A percentile compares a stretch with the other conserved stretches of the same genome.
Conservation (phyloP, 1,284 basidiomycete genomes). For the Phylloporus sp. region DNA sequence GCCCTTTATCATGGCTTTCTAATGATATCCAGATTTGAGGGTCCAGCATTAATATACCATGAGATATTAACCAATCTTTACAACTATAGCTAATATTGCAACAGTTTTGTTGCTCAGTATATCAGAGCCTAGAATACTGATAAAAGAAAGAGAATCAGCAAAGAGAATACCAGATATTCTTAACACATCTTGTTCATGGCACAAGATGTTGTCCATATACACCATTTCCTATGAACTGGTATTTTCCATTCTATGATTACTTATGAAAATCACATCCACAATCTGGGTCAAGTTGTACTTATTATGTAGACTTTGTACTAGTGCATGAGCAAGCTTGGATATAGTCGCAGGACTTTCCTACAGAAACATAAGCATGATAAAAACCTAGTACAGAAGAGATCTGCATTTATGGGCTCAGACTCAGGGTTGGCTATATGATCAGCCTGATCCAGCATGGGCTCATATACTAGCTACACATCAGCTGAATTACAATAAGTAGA, state of each 20-base stretch:
- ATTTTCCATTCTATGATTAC: slow-evolving; percentile 91
- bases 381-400: slow-evolving; percentile 20
- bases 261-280: slow-evolving; percentile 86
- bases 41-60: no score
- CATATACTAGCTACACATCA: slow-evolving; percentile 55
- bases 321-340: slow-evolving; percentile 72
- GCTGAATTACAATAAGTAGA: not conserved
- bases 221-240: slow-evolving; percentile 77
- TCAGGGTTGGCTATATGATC: slow-evolving; percentile 80
- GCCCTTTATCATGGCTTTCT: no score
- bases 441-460: slow-evolving; percentile 76
- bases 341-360: slow-evolving; percentile 70
- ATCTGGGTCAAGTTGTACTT: slow-evolving; percentile 78
- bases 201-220: slow-evolving; percentile 71
- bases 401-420: slow-evolving; percentile 69
- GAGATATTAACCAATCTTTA: no score
- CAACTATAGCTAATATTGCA: no score
- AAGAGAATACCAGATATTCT: no score
- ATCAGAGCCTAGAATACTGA: no score
- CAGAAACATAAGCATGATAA: not conserved
- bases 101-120: no score
- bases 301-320: slow-evolving; percentile 47
- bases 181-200: no score
- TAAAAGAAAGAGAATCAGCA: no score
- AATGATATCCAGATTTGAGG: no score